These are phyloP conservation scores for Boletus sp. DNA, from an alignment of 1,284 basidiomycete genomes.

Conservation along the genomic window DNA sequence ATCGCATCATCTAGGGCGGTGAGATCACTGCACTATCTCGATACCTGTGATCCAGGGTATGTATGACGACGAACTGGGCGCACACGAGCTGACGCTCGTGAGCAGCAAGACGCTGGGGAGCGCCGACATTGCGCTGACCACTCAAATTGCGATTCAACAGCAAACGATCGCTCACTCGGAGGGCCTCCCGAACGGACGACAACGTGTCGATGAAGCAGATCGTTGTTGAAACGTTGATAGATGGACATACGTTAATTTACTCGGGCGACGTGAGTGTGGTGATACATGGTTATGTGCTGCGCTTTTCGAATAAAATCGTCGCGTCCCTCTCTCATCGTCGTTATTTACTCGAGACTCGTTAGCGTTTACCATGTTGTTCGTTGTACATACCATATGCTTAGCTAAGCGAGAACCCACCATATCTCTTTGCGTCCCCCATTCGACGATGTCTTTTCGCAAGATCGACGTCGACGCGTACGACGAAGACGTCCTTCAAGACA, in stretches of 20 bases:
- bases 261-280: no score
- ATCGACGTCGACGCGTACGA: slow-evolving; percentile 94
- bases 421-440: neutral
- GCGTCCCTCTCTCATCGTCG: no score
- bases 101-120: neutral
- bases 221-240: no score
- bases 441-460: slow-evolving; percentile 80
- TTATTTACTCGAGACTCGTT: no score
- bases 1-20: slow-evolving; percentile 16
- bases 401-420: slow-evolving; percentile 6
- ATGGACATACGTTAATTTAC: no score
- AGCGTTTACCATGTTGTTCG: neutral
- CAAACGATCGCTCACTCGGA: neutral
- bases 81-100: slow-evolving; percentile 1
- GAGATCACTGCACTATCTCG: slow-evolving; percentile 7
- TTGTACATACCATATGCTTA: neutral
- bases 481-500: slow-evolving; percentile 83
- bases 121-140: slow-evolving; percentile 12
- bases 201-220: no score
- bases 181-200: no score
- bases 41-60: neutral
- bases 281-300: no score
- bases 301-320: no score
- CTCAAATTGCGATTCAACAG: slow-evolving; percentile 13
- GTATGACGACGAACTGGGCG: neutral